Evolutionary conservation across 768 basidiomycete species (phyloP), one percentile per base, ranked within the genome.

Genomic region (Pulveroboletus sp.): DNA sequence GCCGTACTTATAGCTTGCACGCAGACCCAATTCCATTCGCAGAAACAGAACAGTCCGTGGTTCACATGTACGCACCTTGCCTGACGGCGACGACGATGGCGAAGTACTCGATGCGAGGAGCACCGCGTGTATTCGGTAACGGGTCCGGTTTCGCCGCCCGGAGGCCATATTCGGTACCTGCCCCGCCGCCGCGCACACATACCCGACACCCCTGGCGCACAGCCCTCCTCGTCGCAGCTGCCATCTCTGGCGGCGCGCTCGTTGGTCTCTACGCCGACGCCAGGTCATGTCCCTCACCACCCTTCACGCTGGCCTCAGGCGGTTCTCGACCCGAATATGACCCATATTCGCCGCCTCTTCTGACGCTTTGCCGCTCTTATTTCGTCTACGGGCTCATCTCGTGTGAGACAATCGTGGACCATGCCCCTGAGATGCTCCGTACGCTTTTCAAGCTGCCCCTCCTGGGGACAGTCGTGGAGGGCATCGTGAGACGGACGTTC

Each of bases 361-460:
- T 61, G 18, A 56, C 71, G 1, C 76, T 89, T 18, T 51, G 89
- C 41, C 79, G 92, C 35, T 71, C 89, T 2, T 95, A 93, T 60
- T 63, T 85, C 30, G 92, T 95, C 27, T 95, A 88, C 71, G 76
- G 86, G 6, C 75, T 89, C 65, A 87, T 85, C 61, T 90, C 90
- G 6, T 71, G 88, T 21, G 88, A 93, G 3, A 57, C 72, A 0
- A 70, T 96, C 11, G 86, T 95, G 27, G 88, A 94, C 59, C 69
- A 79, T 50, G 81, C 90, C 1, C 90, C 91, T 0, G 65, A 68
- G 40, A 68, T 93, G 24, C 73, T 96, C 38, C 68, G 77, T 11
- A 58, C 71, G 2, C 59, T 85, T 14, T 66, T 75, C 6, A 71
- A 73, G 37, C 68, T 82, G 2, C 81, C 82, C 1, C 69, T 74